A percentile compares a stretch with the other conserved stretches of the same genome.
These are phyloP conservation scores for Ogataea nitratoaversa DNA, from an alignment of 805 yeast genomes.

Conservation along the genomic window DNA sequence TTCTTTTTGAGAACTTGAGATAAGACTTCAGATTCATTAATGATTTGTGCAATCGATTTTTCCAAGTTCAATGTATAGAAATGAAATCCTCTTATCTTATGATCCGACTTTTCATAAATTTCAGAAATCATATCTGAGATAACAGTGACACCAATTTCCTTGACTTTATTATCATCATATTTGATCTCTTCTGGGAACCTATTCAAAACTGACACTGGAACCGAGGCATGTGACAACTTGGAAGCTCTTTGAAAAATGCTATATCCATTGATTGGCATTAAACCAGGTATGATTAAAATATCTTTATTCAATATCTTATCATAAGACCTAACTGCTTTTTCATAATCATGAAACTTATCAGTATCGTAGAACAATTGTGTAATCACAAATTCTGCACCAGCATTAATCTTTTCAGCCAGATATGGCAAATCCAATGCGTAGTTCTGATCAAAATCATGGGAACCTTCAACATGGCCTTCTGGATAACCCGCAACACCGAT, in stretches of 20 bases:
- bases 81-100: slow-evolving; percentile 77
- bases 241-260: slow-evolving; percentile 81
- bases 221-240: slow-evolving; percentile 80
- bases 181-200: slow-evolving; percentile 53
- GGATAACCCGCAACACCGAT: slow-evolving; percentile 98
- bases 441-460: slow-evolving; percentile 62
- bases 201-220: slow-evolving; percentile 54
- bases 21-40: slow-evolving; percentile 57
- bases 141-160: slow-evolving; percentile 75
- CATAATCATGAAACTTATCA: slow-evolving; percentile 68
- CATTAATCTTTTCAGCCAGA: slow-evolving; percentile 77
- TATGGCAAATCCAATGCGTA: slow-evolving; percentile 69
- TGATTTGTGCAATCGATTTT: slow-evolving; percentile 82
- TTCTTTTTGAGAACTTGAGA: slow-evolving; percentile 40
- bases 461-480: slow-evolving; percentile 93
- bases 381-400: slow-evolving; percentile 92
- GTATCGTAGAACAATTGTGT: slow-evolving; percentile 91
- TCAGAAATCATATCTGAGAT: slow-evolving; percentile 58
- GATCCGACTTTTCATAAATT: slow-evolving; percentile 49
- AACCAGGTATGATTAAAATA: slow-evolving; percentile 74
- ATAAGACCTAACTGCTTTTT: slow-evolving; percentile 40
- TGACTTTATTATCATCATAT: slow-evolving; percentile 76
- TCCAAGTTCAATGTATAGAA: slow-evolving; percentile 91
- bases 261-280: slow-evolving; percentile 88
- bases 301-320: slow-evolving; percentile 33